Percentiles rank a stretch among this genome's conserved stretches.
These are phyloP conservation scores for Saturnispora quitensis DNA, from an alignment of 805 yeast species.

Conservation along the genomic window DNA sequence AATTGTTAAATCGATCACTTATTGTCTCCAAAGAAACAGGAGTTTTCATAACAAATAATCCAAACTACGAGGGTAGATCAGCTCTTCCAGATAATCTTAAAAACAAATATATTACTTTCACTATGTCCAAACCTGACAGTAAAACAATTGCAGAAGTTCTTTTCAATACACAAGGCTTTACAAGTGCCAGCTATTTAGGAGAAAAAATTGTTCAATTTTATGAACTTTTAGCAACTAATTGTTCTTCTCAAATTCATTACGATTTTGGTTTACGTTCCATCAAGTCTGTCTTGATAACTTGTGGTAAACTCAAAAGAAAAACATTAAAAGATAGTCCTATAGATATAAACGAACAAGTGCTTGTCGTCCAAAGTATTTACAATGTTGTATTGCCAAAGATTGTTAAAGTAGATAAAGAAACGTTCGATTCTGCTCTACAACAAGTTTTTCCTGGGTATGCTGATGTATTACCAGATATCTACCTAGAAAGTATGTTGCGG, in stretches of 20 bases:
- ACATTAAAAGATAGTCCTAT: neutral
- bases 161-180: constrained; percentile 66
- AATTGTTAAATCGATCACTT: constrained; percentile 35
- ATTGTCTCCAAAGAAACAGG: constrained; percentile 46
- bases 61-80: constrained; percentile 77
- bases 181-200: constrained; percentile 37
- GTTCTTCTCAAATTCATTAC: constrained; percentile 61
- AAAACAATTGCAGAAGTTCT: constrained; percentile 60
- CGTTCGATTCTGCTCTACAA: constrained; percentile 24
- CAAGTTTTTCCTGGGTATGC: neutral
- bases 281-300: constrained; percentile 52
- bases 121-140: constrained; percentile 66
- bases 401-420: constrained; percentile 38
- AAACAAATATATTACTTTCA: constrained; percentile 64
- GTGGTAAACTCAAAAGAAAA: constrained; percentile 37
- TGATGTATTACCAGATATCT: constrained; percentile 5
- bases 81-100: constrained; percentile 79
- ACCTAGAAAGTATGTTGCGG: constrained; percentile 13
- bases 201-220: constrained; percentile 47
- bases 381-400: constrained; percentile 65
- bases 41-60: constrained; percentile 85
- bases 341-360: constrained; percentile 10
- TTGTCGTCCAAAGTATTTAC: constrained; percentile 44
- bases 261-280: constrained; percentile 86
- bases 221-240: constrained; percentile 27